Evolutionary conservation across 176 grass and related monocot species (phyloP).

Genomic region (Thinopyrum elongatum): DNA sequence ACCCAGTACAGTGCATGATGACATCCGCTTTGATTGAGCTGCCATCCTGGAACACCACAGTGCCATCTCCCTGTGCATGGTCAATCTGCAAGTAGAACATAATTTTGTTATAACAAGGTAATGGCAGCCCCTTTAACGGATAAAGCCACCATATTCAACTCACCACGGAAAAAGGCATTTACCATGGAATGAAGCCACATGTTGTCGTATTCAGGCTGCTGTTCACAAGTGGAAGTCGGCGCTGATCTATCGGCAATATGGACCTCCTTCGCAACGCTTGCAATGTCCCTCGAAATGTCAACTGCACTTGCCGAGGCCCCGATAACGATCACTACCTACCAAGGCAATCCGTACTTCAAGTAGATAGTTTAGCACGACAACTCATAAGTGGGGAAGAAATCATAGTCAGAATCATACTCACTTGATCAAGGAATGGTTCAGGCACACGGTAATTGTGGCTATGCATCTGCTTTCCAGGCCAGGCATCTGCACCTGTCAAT

Average conservation of each 20-base stretch:
- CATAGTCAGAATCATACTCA: background rate
- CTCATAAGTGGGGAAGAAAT: background rate
- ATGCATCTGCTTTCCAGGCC: constrained; percentile 81
- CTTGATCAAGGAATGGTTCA: constrained; percentile 58
- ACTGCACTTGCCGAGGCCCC: constrained; percentile 54
- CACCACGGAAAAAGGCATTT: constrained; percentile 30
- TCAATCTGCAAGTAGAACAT: constrained; percentile 56
- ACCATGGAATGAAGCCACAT: constrained; percentile 92
- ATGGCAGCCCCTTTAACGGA: constrained; percentile 27
- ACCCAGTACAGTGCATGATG: constrained; percentile 84
- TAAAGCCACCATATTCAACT: constrained; percentile 38
- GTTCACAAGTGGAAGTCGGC: constrained; percentile 31
- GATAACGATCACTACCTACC: constrained; percentile 61
- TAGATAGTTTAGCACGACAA: background rate
- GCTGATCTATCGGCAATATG: constrained; percentile 61
- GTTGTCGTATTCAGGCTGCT: constrained; percentile 61
- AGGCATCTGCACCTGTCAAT: constrained; percentile 41
- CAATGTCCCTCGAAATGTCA: constrained; percentile 76
- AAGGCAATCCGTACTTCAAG: background rate
- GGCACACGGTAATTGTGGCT: constrained; percentile 90
- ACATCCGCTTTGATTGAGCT: constrained; percentile 55
- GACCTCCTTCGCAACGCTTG: constrained; percentile 57
- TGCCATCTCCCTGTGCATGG: constrained; percentile 45
- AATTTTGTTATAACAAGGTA: background rate
- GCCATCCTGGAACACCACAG: constrained; percentile 59